A percentile compares a stretch with the other conserved stretches of the same genome.
phyloP scores from a whole-genome alignment of 139 green algal genomes.

The Picochlorum sp. region DNA sequence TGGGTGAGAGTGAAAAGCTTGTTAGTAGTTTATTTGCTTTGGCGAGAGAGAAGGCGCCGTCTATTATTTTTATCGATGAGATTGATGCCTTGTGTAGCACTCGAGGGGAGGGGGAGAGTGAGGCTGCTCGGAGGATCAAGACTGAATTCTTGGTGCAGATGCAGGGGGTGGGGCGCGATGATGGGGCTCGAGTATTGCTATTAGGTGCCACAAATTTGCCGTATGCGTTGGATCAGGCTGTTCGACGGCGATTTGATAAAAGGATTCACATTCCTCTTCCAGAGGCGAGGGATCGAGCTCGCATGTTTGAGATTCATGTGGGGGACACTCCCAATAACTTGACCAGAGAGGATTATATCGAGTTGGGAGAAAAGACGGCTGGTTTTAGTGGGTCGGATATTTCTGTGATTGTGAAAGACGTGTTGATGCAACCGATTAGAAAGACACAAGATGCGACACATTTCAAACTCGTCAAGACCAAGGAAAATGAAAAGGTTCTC shows the following conservation, averaged over 20 bases:
- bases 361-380: conserved; percentile 70
- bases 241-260: conserved; percentile 86
- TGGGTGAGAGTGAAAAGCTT: conserved; percentile 97
- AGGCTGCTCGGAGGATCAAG: conserved; percentile 96
- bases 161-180: conserved; percentile 51
- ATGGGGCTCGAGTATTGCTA: conserved; percentile 53
- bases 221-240: conserved; percentile 88
- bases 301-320: conserved; percentile 96
- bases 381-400: conserved; percentile 87
- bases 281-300: conserved; percentile 69
- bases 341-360: conserved; percentile 68
- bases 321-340: conserved; percentile 87
- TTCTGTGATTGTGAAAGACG: conserved; percentile 84
- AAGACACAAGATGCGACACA: conserved; percentile 86
- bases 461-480: conserved; percentile 49
- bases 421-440: conserved; percentile 96
- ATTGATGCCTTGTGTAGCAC: conserved; percentile 79
- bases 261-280: conserved; percentile 98
- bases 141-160: conserved; percentile 98
- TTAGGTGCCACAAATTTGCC: conserved; percentile 96
- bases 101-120: conserved; percentile 84
- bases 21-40: conserved; percentile 89
- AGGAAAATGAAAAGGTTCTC: conserved; percentile 14
- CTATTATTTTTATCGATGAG: conserved; percentile 99
- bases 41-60: conserved; percentile 83